A percentile compares a stretch with the other conserved stretches of the same genome.
phyloP scores from a whole-genome alignment of 768 basidiomycete species.

The Suillus sp. region DNA sequence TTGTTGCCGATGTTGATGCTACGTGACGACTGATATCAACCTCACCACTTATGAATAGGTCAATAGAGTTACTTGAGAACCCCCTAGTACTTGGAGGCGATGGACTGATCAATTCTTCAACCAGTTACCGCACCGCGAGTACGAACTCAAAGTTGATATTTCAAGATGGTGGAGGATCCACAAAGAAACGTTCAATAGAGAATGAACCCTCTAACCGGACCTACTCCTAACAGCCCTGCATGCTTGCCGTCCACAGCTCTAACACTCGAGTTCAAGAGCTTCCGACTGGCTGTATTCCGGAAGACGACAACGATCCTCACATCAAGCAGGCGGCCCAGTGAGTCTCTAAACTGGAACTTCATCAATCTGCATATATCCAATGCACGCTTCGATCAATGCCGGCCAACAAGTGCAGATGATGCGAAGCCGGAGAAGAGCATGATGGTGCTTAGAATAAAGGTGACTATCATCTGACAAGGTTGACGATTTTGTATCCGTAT shows the following conservation, averaged over 20 bases:
- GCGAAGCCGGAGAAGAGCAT: neutral
- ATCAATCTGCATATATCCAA: neutral
- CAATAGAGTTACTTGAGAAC: neutral
- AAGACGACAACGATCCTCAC: neutral
- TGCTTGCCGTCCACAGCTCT: neutral
- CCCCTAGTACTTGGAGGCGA: neutral
- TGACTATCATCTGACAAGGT: neutral
- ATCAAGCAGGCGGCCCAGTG: neutral
- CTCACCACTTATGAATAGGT: neutral
- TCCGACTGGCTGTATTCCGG: neutral
- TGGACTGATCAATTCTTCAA: neutral
- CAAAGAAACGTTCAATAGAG: neutral
- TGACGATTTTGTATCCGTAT: neutral
- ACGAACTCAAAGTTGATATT: neutral
- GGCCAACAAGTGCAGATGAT: neutral
- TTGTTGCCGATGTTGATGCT: neutral
- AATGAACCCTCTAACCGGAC: neutral
- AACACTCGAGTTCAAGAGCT: neutral
- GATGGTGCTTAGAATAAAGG: neutral
- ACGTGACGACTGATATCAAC: neutral
- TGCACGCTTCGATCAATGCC: neutral
- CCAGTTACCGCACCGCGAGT: neutral
- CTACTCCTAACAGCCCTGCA: neutral
- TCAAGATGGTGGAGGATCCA: neutral
- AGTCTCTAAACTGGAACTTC: slow-evolving; percentile 1